These are phyloP conservation scores for Apiospora hydei DNA, from an alignment of 2,329 filamentous ascomycete species.

Conservation along the genomic window DNA sequence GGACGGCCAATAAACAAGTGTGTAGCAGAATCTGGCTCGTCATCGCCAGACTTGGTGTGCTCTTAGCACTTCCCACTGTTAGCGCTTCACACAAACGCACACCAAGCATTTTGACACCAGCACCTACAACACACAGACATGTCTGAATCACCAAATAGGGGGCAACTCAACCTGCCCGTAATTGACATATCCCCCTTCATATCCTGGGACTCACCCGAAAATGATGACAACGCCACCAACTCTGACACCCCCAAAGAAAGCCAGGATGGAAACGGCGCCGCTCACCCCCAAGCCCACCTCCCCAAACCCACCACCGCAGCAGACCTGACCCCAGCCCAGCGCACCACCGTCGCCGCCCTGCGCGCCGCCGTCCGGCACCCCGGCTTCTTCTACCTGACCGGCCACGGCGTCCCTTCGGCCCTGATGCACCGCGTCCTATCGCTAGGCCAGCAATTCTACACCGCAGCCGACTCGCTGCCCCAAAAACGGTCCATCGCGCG, in stretches of 20 bases:
- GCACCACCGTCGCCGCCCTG: slow-evolving; percentile 12
- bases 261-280: background rate
- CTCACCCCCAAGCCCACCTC: background rate
- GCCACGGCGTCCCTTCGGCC: slow-evolving; percentile 13
- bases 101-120: background rate
- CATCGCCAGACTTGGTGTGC: background rate
- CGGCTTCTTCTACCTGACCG: slow-evolving; percentile 23
- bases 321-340: slow-evolving; percentile 14
- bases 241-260: background rate
- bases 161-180: slow-evolving; percentile 20
- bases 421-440: slow-evolving; percentile 20
- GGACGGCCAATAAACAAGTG: background rate
- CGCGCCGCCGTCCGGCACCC: slow-evolving; percentile 18
- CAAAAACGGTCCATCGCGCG: background rate
- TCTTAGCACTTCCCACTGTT: background rate
- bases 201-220: background rate
- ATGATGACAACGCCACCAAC: background rate
- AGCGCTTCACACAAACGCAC: background rate
- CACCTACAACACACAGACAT: background rate
- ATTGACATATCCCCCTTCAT: slow-evolving; percentile 23
- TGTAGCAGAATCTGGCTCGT: background rate
- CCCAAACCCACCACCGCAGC: background rate
- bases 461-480: background rate
- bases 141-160: background rate
- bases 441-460: slow-evolving; percentile 17